These are phyloP conservation scores for Sutorius australiensis DNA, from an alignment of 768 basidiomycete genomes.

Conservation along the genomic window DNA sequence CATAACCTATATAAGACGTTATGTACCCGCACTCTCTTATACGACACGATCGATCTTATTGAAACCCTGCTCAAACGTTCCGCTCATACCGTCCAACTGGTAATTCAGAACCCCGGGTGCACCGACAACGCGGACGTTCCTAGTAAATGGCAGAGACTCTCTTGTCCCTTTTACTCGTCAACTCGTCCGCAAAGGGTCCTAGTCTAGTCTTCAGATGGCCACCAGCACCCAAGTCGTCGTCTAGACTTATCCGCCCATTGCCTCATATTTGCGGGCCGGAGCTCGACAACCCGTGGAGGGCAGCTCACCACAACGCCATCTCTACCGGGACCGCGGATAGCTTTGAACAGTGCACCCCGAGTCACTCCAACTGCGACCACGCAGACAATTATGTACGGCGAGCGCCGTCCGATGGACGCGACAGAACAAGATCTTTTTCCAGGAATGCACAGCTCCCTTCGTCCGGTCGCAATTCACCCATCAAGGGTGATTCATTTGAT, in stretches of 20 bases:
- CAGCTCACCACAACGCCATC: conserved; percentile 49
- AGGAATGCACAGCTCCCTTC: conserved; percentile 40
- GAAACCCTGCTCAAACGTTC: not conserved
- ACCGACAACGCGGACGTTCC: not conserved
- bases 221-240: conserved; percentile 57
- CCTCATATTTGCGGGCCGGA: conserved; percentile 47
- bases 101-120: not conserved
- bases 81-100: not conserved
- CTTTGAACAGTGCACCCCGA: not conserved
- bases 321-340: conserved; percentile 23
- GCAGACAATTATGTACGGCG: conserved; percentile 62
- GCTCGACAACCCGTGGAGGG: conserved; percentile 72
- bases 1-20: no score
- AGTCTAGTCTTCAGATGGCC: conserved; percentile 85
- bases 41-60: not conserved
- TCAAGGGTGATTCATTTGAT: conserved; percentile 40
- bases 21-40: no score
- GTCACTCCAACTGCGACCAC: conserved; percentile 8
- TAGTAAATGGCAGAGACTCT: conserved; percentile 58
- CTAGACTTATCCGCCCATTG: conserved; percentile 68
- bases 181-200: conserved; percentile 77
- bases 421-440: conserved; percentile 52
- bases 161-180: conserved; percentile 77
- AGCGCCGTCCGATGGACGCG: conserved; percentile 44
- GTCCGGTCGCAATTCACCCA: conserved; percentile 51